phyloP scores from a whole-genome alignment of 306 rosid species.

The Prinsepia uniflora region DNA sequence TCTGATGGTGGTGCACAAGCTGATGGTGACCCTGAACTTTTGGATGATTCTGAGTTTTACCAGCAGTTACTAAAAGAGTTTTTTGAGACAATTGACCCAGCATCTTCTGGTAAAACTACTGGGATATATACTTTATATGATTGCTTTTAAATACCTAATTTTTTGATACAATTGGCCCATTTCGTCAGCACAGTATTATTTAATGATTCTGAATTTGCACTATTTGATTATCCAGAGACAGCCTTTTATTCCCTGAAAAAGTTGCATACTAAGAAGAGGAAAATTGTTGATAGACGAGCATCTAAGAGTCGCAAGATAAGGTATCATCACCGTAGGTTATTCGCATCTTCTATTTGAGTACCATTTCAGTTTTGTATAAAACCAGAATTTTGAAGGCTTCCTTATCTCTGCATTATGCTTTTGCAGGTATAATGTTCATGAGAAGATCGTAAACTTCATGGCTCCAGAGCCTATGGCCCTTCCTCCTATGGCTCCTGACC shows the following conservation, averaged over 20 bases:
- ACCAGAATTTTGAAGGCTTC: background rate
- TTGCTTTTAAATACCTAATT: background rate
- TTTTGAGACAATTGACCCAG: conserved; percentile 76
- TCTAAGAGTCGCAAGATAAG: conserved; percentile 93
- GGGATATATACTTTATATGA: background rate
- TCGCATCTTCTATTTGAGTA: background rate
- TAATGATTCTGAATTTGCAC: conserved; percentile 10
- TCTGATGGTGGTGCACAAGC: conserved; percentile 29
- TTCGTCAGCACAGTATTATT: background rate
- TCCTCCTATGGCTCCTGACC: conserved; percentile 57
- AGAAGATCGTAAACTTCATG: conserved; percentile 80
- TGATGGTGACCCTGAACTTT: conserved; percentile 70
- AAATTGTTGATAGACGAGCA: conserved; percentile 81
- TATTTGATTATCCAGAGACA: conserved; percentile 41
- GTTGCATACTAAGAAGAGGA: conserved; percentile 74
- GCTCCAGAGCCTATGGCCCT: conserved; percentile 50
- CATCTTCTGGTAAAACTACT: conserved; percentile 56
- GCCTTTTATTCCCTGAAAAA: conserved; percentile 62
- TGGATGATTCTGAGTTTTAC: conserved; percentile 87
- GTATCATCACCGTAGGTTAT: conserved; percentile 28
- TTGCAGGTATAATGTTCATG: conserved; percentile 77
- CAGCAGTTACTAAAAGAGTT: conserved; percentile 83
- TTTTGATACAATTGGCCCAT: too few relatives aligned
- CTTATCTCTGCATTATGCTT: background rate
- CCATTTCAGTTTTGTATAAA: background rate